These are phyloP conservation scores for Exsudoporus frostii DNA, from an alignment of 768 basidiomycete species.

Conservation along the genomic window DNA sequence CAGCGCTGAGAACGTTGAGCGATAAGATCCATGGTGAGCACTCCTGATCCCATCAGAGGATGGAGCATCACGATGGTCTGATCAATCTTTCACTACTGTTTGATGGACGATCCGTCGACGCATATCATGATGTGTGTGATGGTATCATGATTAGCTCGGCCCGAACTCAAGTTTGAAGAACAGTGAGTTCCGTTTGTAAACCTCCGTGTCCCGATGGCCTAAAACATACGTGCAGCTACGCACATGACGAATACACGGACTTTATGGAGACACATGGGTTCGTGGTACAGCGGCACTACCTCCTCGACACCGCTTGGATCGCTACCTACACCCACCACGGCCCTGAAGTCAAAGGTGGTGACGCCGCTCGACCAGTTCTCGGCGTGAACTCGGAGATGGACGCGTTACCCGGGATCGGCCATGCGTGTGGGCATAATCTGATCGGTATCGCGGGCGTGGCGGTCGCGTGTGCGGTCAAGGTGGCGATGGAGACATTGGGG, in stretches of 20 bases:
- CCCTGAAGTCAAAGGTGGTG: not conserved
- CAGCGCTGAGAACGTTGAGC: conserved; percentile 57
- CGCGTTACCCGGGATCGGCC: conserved; percentile 55
- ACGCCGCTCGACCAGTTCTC: conserved; percentile 25
- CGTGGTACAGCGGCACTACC: conserved; percentile 55
- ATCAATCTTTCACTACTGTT: too few species aligned
- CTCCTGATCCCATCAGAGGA: not conserved
- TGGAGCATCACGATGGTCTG: not conserved
- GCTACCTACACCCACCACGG: conserved; percentile 53
- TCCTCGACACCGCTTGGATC: conserved; percentile 71
- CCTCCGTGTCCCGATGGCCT: too few species aligned
- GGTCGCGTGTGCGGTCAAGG: conserved; percentile 62
- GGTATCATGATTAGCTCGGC: conserved; percentile 46
- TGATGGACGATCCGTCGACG: not conserved
- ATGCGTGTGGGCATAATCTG: conserved; percentile 80
- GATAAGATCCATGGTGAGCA: conserved; percentile 65
- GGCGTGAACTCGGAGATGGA: conserved; percentile 84
- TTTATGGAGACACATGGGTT: conserved; percentile 71
- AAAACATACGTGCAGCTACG: conserved; percentile 31
- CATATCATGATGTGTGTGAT: not conserved
- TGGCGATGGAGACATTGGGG: conserved; percentile 55
- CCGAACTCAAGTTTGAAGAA: conserved; percentile 69
- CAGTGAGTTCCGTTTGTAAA: conserved; percentile 36
- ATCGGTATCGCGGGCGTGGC: conserved; percentile 75
- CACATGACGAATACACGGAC: conserved; percentile 65